Conservation (phyloP, 2,329 filamentous ascomycete genomes). For the Neoarthrinium moseri region DNA sequence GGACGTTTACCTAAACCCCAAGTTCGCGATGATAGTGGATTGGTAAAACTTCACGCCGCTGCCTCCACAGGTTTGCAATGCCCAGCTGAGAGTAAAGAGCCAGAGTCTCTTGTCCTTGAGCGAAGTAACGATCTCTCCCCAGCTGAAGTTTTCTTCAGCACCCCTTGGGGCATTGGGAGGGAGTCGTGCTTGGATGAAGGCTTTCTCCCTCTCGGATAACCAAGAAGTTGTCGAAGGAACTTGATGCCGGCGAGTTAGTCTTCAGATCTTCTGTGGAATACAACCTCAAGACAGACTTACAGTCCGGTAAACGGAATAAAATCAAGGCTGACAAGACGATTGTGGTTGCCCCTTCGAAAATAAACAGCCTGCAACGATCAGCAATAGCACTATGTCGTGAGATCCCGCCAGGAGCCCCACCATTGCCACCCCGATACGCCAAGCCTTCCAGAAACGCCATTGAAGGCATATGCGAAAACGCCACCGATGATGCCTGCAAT, state of each 20-base stretch:
- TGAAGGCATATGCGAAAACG: conserved; percentile 23
- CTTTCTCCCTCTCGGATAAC: conserved; percentile 36
- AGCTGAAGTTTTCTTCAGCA: neutral
- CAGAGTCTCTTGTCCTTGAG: neutral
- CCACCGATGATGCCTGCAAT: conserved; percentile 31
- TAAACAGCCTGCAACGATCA: conserved; percentile 27
- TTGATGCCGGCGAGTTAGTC: conserved; percentile 19
- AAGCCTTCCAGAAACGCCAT: conserved; percentile 26
- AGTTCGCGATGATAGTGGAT: neutral
- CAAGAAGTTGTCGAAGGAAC: conserved; percentile 19
- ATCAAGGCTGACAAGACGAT: conserved; percentile 38
- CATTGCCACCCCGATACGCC: conserved; percentile 22
- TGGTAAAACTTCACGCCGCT: neutral
- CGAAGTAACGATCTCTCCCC: neutral
- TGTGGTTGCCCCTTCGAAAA: conserved; percentile 41
- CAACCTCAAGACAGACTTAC: conserved; percentile 34
- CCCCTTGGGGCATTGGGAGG: conserved; percentile 33
- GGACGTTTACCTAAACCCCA: neutral
- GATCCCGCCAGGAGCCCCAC: neutral
- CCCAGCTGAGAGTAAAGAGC: neutral
- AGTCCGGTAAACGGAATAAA: conserved; percentile 40
- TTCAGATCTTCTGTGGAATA: conserved; percentile 15
- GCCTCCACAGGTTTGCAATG: neutral
- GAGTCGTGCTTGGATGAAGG: conserved; percentile 35
- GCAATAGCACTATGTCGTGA: neutral